Evolutionary conservation across 768 basidiomycete species (phyloP).

Genomic region (Glaciozyma antarctica): DNA sequence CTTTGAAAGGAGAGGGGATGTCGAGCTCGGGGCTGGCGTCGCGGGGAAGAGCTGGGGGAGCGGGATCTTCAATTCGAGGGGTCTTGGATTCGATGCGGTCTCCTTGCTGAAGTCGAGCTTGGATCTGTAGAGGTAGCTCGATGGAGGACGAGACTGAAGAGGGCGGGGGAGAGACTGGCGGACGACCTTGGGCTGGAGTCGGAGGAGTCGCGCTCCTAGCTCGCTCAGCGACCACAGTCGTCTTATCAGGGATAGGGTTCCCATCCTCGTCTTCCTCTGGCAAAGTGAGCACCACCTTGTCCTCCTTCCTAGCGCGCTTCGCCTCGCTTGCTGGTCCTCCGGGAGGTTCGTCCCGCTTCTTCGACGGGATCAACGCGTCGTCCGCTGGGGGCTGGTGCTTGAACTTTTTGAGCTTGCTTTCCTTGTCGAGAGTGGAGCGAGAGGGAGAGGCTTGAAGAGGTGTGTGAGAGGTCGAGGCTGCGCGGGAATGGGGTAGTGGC

Average conservation of each 20-base stretch:
- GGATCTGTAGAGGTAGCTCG: too few species aligned
- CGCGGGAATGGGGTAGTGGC: too few species aligned
- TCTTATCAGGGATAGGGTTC: not conserved
- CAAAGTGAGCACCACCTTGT: not conserved
- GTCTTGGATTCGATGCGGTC: not conserved
- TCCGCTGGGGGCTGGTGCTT: too few species aligned
- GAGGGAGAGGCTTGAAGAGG: too few species aligned
- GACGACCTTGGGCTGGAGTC: not conserved
- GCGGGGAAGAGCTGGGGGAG: too few species aligned
- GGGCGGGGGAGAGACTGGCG: not conserved
- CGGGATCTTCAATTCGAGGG: not conserved
- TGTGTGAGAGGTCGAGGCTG: too few species aligned
- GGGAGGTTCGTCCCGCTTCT: not conserved
- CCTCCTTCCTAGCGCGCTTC: not conserved
- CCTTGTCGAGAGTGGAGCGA: too few species aligned
- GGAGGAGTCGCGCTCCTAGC: not conserved
- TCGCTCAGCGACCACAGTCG: not conserved
- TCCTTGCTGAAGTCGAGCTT: not conserved
- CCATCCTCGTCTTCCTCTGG: conserved; percentile 23
- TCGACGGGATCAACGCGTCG: not conserved
- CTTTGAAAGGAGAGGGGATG: too few species aligned
- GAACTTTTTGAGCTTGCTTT: too few species aligned
- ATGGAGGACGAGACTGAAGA: not conserved
- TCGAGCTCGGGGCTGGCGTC: too few species aligned
- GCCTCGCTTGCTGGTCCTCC: not conserved